Evolutionary conservation across 257 asterid species (phyloP), one percentile per base, ranked within the genome.

Genomic region (Przewalskia tangutica): DNA sequence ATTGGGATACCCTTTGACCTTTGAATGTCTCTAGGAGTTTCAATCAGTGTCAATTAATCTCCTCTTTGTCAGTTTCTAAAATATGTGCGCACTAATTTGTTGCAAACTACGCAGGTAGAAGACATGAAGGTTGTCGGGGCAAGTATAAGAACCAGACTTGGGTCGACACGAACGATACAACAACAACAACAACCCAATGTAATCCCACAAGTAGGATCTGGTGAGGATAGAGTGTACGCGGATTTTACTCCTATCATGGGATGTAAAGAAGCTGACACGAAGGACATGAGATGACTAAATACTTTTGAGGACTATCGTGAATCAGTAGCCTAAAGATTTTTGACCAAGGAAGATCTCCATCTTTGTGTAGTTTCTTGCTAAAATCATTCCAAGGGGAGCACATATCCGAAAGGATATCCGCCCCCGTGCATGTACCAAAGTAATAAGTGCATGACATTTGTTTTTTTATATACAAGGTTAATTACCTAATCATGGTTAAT

Each of bases 61-160:
- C 50, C 13, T 36, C 11, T 8, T 40, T 70, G 27, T n/a, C 58
- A 42, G 38, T 48, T 48, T 73, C 40, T 48, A 8, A 73, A 23
- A 27, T 27, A 73, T 23, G 23, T 7, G 42, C 12, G 79, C 60
- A 7, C 42, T 64, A 50, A 81, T 65, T 32, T 13, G 36, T 63
- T 54, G 51, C n/a, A 80, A 38, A 68, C 60, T 34, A 71, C 83
- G 81, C 46, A 95, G 98, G 92, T 89, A 50, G 88, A 91, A 83
- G 97, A 94, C 82, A 86, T 92, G 89, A 90, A 89, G 91, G 50
- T 63, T 7, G 79, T 91, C 63, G 98, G 97, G 16, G 88, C 87
- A 83, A 87, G 85, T 76, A 87, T 91, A 86, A 91, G 93, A 85
- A 83, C 81, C 17, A 90, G 90, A 48, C 80, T 90, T 81, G 94